Base-by-base conservation (phyloP, 345 rosid genomes). In the Dovyalis caffra region DNA sequence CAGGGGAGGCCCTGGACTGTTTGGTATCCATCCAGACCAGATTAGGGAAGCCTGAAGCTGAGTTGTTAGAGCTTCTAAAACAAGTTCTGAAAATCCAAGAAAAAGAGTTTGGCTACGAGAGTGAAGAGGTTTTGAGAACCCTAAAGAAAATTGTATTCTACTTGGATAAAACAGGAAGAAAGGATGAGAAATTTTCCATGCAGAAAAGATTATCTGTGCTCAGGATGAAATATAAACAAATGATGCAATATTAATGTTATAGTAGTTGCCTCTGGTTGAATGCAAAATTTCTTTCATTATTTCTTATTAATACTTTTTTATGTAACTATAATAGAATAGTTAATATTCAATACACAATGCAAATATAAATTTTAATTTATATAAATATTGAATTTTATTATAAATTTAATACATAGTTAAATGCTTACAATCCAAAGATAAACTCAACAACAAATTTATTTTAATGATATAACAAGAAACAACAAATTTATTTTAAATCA, bases 1-100 rank as follows among this genome's bases (percentile, higher is more conserved):
- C 87, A 94, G 97, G 95, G 6, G 98, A 91, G 78, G 97, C 90
- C 29, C 80, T 94, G 71, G 98, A 94, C 79, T 88, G 97, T 87
- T 72, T 94, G 84, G 87, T 88, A 31, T 87, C 87, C 15, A 88
- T 94, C 26, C 88, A 86, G 82, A 84, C 78, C 10, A 85, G 92
- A 79, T 71, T 85, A 69, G 91, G 90, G 40, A 86, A 85, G 79
- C 84, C 79, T 5, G 87, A 87, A 43, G 70, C 70, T 0, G 82
- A 87, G 67, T 38, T 89, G 73, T 74, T 92, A 57, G 85, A 77
- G 34, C 78, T 84, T 67, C 85, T 94, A 18, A 77, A 84, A 82
- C 86, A 91, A 76, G 90, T 94, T 67, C 33, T 94, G 82, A 83
- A 75, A 71, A 94, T 94, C 69, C 92, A 90, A 82, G 97, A 94